Evolutionary conservation across 202 grass and related monocot genomes (phyloP), one percentile per base, ranked within the genome.

Genomic region (Digitaria exilis): DNA sequence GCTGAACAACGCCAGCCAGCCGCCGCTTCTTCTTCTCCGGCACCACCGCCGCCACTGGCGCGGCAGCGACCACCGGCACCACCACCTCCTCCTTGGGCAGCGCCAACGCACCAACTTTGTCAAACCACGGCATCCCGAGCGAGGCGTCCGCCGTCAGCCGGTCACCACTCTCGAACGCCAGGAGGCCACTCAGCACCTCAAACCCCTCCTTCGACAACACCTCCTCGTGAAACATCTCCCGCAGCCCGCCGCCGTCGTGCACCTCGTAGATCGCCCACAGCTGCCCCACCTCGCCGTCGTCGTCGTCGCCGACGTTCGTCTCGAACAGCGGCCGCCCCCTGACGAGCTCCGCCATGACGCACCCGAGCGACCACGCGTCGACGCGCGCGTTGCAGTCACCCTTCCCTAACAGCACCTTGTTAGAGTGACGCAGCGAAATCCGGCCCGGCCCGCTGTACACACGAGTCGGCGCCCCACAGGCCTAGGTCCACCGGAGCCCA

Each of bases 291-390:
- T 34, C 28, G 19, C n/a, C 19, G 21, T 0, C 11, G 39, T 71
- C 45, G n/a, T n/a, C n/a, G n/a, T n/a, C n/a, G n/a, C n/a, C n/a
- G n/a, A n/a, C n/a, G n/a, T n/a, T n/a, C n/a, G n/a, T 37, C 0
- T 35, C 17, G 56, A 87, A 87, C 22, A 87, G 39, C 45, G 44
- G 46, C 25, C 66, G 3, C 2, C 45, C 71, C 43, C 32, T 1
- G 39, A 69, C 5, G 62, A 88, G 76, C 52, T 84, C 86, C 9
- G 80, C 80, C 80, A 88, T 80, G 22, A 88, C 77, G 22, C 86
- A 88, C 3, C 86, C 86, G 0, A 88, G 42, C 5, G 80, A 79
- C 86, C 86, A 88, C 3, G 60, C 56, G 66, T 88, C 86, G 1
- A 84, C 81, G 42, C 48, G 54, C 4, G 15, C 15, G 50, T 56